Base-by-base conservation (phyloP, 768 basidiomycete species). In the Xerocomellus intermedius region DNA sequence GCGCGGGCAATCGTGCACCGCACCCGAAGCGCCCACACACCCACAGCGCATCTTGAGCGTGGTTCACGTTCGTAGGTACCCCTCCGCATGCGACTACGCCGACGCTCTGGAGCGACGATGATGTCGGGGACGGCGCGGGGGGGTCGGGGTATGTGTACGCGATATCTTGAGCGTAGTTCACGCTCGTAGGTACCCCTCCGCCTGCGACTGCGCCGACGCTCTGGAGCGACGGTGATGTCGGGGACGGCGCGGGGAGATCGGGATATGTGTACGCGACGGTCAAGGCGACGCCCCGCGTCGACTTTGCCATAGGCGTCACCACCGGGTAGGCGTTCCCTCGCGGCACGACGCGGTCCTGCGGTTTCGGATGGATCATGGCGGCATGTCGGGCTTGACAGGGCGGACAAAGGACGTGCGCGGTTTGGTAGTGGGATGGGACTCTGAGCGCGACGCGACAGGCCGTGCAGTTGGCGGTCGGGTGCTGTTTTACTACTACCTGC, bases 21-120 rank as follows among this genome's bases (percentile, higher is more conserved):
- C 66, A 67, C 7, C 67, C 67, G 8, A 50, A 57, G 42, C 67
- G 62, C 52, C 57, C 49, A 22, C 66, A 67, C 9, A 54, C 47
- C 5, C 46, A 17, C 5, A 2, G 41, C 10, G 12, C n/a, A 12
- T 21, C 9, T 4, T 14, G 4, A 2, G 22, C 6, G 12, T 14
- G 9, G 32, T 33, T 52, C 19, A 1, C 16, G 28, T 21, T 19
- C 28, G 28, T 4, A 5, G 7, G 17, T 5, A 19, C 22, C 17
- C 10, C 9, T 10, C 12, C 28, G 36, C 16, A 16, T 32, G 21
- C 1, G 12, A 26, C 44, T 19, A 19, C 12, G 6, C 19, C 39
- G 12, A 21, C 37, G 37, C 37, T 21, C 12, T 41, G 39, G 10
- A 21, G 6, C 12, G 42, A 9, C 13, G 13, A 9, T 8, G 13